These are phyloP conservation scores for Adansonia grandidieri DNA, from an alignment of 441 rosid genomes.

Conservation along the genomic window DNA sequence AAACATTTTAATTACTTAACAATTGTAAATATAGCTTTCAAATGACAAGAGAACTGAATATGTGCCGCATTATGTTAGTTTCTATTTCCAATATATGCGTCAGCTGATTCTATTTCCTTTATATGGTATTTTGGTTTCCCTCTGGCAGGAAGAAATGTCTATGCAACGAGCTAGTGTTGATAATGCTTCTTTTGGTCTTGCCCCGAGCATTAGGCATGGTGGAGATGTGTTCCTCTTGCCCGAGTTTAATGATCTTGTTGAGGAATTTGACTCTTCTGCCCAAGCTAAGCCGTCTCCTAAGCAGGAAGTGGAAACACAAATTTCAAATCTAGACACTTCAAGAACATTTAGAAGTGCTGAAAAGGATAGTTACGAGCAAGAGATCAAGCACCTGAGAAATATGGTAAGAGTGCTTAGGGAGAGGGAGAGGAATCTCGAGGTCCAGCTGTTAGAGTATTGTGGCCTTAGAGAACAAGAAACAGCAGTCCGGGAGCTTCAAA, in stretches of 20 bases:
- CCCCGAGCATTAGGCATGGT: slow-evolving; percentile 43
- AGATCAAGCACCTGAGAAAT: slow-evolving; percentile 60
- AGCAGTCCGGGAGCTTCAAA: slow-evolving; percentile 72
- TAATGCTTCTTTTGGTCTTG: slow-evolving; percentile 32
- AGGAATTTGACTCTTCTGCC: slow-evolving; percentile 38
- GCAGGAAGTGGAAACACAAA: slow-evolving; percentile 39
- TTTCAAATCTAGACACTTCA: slow-evolving; percentile 45
- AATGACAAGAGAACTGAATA: not conserved
- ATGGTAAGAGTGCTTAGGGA: slow-evolving; percentile 62
- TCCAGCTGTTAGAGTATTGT: slow-evolving; percentile 73
- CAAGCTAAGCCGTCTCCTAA: slow-evolving; percentile 31
- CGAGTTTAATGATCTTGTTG: slow-evolving; percentile 51
- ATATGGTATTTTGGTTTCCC: not conserved
- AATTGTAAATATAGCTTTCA: not conserved
- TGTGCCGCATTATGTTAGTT: slow-evolving; percentile 5
- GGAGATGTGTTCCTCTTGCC: slow-evolving; percentile 56
- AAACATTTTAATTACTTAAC: not conserved
- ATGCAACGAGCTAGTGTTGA: slow-evolving; percentile 33
- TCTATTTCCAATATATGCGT: slow-evolving; percentile 7
- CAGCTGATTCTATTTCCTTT: slow-evolving; percentile 21
- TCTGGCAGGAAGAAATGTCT: slow-evolving; percentile 41
- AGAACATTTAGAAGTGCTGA: slow-evolving; percentile 44
- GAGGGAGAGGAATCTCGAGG: slow-evolving; percentile 77
- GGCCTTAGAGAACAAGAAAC: slow-evolving; percentile 84
- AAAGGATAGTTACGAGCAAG: slow-evolving; percentile 52